These are phyloP conservation scores for Guyanaporus albipodus DNA, from an alignment of 768 basidiomycete genomes.

Conservation along the genomic window DNA sequence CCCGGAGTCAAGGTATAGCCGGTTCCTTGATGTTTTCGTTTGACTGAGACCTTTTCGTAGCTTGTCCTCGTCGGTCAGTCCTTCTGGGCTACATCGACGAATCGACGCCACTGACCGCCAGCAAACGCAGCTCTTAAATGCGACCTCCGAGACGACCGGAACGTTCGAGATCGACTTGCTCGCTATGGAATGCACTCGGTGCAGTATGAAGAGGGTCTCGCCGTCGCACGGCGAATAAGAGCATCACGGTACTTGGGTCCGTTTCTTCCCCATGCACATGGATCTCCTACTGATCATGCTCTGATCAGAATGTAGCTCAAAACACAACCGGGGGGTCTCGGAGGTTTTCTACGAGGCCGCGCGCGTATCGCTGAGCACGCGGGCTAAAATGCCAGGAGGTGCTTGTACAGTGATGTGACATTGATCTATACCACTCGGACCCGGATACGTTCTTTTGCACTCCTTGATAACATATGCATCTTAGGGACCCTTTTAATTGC, in stretches of 20 bases:
- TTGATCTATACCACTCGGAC: not conserved
- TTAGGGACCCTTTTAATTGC: conserved; percentile 22
- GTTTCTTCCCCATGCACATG: conserved; percentile 23
- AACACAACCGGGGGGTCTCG: conserved; percentile 90
- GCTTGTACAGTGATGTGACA: conserved; percentile 61
- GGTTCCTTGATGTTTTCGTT: conserved; percentile 1
- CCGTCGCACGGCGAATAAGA: conserved; percentile 85
- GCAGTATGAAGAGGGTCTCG: conserved; percentile 89
- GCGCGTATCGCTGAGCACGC: conserved; percentile 73
- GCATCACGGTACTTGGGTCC: conserved; percentile 89
- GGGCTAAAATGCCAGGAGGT: conserved; percentile 58
- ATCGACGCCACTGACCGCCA: conserved; percentile 11
- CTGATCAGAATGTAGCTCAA: conserved; percentile 86
- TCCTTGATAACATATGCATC: conserved; percentile 12
- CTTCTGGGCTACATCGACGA: not conserved
- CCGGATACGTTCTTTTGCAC: not conserved
- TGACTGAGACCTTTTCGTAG: conserved; percentile 35
- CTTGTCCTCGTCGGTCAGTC: conserved; percentile 84
- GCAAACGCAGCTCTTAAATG: conserved; percentile 78
- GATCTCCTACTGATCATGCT: not conserved
- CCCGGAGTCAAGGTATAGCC: conserved; percentile 83
- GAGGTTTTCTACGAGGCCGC: conserved; percentile 94
- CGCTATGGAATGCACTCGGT: conserved; percentile 69
- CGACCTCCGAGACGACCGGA: conserved; percentile 84
- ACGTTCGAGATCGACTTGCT: conserved; percentile 66